Percentiles rank a stretch among this genome's conserved stretches.
These are phyloP conservation scores for Cyberlindnera lachancei DNA, from an alignment of 805 yeast genomes.

Conservation along the genomic window DNA sequence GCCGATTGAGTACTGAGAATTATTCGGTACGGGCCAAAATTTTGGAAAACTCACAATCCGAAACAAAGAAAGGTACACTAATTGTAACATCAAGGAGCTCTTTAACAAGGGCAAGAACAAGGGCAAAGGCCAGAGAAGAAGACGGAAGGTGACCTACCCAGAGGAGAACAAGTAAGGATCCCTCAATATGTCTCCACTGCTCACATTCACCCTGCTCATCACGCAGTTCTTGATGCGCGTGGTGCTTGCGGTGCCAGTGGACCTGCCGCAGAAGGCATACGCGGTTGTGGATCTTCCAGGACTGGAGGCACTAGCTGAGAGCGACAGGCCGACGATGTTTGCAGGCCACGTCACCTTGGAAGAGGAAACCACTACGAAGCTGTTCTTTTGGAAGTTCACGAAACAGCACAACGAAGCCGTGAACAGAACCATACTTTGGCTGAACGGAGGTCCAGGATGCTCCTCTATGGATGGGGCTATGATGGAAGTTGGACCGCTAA, in stretches of 20 bases:
- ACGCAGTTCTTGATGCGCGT: too few relatives aligned
- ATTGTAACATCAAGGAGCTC: too few relatives aligned
- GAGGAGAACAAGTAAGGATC: too few relatives aligned
- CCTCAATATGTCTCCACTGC: too few relatives aligned
- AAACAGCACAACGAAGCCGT: constrained; percentile 12
- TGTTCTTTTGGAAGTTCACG: constrained; percentile 23
- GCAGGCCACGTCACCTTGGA: constrained; percentile 31
- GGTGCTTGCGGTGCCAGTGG: constrained; percentile 12
- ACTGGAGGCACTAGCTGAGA: constrained; percentile 9
- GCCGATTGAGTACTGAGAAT: too few relatives aligned
- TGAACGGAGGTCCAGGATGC: constrained; percentile 98
- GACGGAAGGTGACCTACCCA: too few relatives aligned
- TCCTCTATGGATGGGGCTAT: constrained; percentile 97
- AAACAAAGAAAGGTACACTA: too few relatives aligned
- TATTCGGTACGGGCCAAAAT: too few relatives aligned
- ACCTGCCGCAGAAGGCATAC: constrained; percentile 11
- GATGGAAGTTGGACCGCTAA: constrained; percentile 85
- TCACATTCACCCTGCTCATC: too few relatives aligned
- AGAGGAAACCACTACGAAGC: constrained; percentile 14
- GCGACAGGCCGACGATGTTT: constrained; percentile 33
- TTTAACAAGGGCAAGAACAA: too few relatives aligned
- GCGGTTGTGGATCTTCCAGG: constrained; percentile 21
- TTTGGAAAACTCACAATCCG: too few relatives aligned
- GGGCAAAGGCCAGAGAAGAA: too few relatives aligned
- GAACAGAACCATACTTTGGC: constrained; percentile 66